Base-by-base conservation (phyloP, 2,329 filamentous ascomycete genomes). In the Aspergillus floridensis region DNA sequence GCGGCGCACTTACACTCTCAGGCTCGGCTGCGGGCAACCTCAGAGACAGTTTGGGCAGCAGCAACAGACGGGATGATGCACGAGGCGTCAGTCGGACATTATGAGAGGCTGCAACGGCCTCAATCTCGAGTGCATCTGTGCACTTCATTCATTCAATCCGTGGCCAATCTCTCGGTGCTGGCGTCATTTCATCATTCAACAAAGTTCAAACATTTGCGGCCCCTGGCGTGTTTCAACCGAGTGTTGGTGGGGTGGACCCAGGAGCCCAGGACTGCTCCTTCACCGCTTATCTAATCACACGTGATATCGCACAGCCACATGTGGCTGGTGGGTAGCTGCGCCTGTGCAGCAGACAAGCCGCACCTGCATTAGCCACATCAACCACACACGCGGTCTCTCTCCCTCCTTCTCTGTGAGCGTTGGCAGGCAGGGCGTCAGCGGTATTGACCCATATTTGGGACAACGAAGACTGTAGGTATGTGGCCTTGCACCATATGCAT, bases 211-310 rank as follows among this genome's bases (percentile, higher is more conserved):
- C 53, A 22, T 26, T 32, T 55, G 26, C 26, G 19, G 53, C 53
- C 53, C 53, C 53, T 55, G 53, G 53, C 53, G 22, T 47, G 53
- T 55, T 55, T 55, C 53, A 46, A n/a, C 41, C n/a, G 26, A 19
- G 3, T 3, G 6, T 44, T 44, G 38, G 38, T 16, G 38, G 14
- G 22, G 16, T 19, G 5, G 16, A 44, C 7, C 14, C 38, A 19
- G 38, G 16, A 44, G 5, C 19, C 14, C 38, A 19, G 16, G 16
- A 41, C 14, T 41, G 14, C 6, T 16, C 10, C 7, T 19, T 19
- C 3, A 8, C 38, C 38, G 38, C 14, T 44, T 19, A 16, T 16
- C 16, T 44, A 44, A 44, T 19, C 38, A 6, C 38, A 44, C 38
- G 38, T 44, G 38, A 44, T 4, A 16, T 16, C 0, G 8, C 2